phyloP scores from a whole-genome alignment of 306 rosid genomes.

The Biancaea sappan region DNA sequence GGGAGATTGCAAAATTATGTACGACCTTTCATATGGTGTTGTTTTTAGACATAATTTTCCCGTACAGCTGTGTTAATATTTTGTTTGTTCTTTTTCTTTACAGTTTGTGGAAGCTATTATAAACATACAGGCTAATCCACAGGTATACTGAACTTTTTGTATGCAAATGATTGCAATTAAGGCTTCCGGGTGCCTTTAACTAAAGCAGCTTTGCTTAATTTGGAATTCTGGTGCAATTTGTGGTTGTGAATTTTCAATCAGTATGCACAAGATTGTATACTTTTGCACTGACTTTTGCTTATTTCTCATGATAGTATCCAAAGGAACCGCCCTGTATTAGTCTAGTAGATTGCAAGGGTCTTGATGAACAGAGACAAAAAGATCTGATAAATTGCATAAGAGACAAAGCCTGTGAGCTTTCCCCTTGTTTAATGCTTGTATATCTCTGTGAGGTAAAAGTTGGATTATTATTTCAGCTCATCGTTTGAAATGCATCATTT shows the following conservation, averaged over 20 bases:
- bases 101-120: slow-evolving; percentile 81
- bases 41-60: not conserved
- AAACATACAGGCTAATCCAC: slow-evolving; percentile 48
- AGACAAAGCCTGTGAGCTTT: slow-evolving; percentile 60
- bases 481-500: slow-evolving; percentile 12
- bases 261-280: slow-evolving; percentile 8
- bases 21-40: not conserved
- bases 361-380: slow-evolving; percentile 63
- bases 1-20: slow-evolving; percentile 3
- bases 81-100: not conserved
- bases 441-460: slow-evolving; percentile 74
- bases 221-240: not conserved
- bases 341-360: slow-evolving; percentile 70
- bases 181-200: not conserved
- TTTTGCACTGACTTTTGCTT: not conserved
- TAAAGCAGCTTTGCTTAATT: not conserved
- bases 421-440: slow-evolving; percentile 72
- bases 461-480: slow-evolving; percentile 24
- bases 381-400: slow-evolving; percentile 43
- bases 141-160: slow-evolving; percentile 51
- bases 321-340: slow-evolving; percentile 60
- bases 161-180: not conserved
- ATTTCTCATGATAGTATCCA: slow-evolving; percentile 59
- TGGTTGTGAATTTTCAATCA: slow-evolving; percentile 17
- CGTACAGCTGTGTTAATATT: slow-evolving; percentile 16